Evolutionary conservation across 345 rosid species (phyloP).

Genomic region (Corchorus olitorius): DNA sequence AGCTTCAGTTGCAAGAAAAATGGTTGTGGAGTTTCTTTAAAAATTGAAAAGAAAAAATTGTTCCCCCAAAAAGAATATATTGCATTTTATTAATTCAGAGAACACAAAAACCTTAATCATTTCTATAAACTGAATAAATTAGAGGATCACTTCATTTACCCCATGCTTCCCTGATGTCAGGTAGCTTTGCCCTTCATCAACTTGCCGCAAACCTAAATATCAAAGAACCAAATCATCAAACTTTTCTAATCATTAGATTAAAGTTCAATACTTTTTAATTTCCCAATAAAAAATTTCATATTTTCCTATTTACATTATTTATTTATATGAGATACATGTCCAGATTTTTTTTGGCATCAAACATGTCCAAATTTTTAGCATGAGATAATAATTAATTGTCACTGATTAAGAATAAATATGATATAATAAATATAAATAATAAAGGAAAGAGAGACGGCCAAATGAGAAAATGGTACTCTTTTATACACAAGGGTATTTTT

Average conservation of each 20-base stretch:
- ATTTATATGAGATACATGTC: too few relatives aligned
- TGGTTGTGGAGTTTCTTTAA: constrained; percentile 78
- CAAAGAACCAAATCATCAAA: not conserved
- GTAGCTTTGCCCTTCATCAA: constrained; percentile 77
- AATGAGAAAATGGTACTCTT: too few relatives aligned
- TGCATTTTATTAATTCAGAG: constrained; percentile 30
- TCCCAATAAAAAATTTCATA: not conserved
- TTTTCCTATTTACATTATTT: too few relatives aligned
- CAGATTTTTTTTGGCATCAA: too few relatives aligned
- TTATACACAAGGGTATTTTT: too few relatives aligned
- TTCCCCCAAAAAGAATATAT: constrained; percentile 16
- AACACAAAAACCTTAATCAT: not conserved
- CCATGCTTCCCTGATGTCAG: constrained; percentile 79
- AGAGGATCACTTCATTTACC: constrained; percentile 47
- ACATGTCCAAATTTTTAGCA: too few relatives aligned
- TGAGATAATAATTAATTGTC: too few relatives aligned
- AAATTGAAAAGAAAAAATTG: constrained; percentile 24
- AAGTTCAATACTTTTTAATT: not conserved
- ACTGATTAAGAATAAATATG: too few relatives aligned
- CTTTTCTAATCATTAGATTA: not conserved
- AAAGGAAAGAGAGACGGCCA: too few relatives aligned
- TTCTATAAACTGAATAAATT: constrained; percentile 1
- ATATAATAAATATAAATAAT: too few relatives aligned
- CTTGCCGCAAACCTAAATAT: constrained; percentile 61
- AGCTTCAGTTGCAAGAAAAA: constrained; percentile 68